A percentile compares a stretch with the other conserved stretches of the same genome.
phyloP scores from a whole-genome alignment of 192 early-diverging fungal species.

The Haplosporangium gracile region DNA sequence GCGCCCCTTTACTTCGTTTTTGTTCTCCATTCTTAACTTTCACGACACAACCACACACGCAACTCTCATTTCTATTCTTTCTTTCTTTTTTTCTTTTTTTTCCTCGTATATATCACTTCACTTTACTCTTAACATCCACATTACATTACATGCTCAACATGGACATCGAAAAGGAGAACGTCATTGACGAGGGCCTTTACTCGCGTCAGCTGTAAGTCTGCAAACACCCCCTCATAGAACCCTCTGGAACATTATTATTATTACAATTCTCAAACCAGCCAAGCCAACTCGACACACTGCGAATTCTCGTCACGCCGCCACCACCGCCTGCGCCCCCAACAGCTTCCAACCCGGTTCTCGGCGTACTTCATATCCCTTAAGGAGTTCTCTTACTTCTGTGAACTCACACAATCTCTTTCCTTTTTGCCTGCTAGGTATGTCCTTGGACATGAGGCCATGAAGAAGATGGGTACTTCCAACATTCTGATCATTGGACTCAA shows the following conservation, averaged over 20 bases:
- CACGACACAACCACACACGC: not conserved
- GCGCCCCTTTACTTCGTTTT: not conserved
- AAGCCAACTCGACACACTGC: slow-evolving; percentile 26
- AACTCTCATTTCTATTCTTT: not conserved
- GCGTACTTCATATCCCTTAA: not conserved
- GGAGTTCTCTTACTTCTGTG: not conserved
- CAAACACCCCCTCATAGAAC: slow-evolving; percentile 37
- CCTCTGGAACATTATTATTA: slow-evolving; percentile 26
- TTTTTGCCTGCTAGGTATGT: slow-evolving; percentile 77
- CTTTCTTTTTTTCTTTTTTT: not conserved
- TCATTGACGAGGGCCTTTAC: slow-evolving; percentile 97
- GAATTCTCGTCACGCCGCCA: not conserved
- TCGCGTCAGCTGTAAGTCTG: slow-evolving; percentile 96
- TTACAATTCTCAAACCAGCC: not conserved
- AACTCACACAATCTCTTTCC: not conserved
- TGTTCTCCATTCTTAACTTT: not conserved
- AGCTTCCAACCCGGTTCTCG: not conserved
- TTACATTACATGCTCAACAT: slow-evolving; percentile 24
- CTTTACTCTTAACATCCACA: not conserved
- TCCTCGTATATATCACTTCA: not conserved
- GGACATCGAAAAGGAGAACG: slow-evolving; percentile 62
- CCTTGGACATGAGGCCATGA: slow-evolving; percentile 96
- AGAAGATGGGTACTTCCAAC: slow-evolving; percentile 96
- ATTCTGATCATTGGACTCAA: slow-evolving; percentile 96
- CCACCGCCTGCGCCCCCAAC: not conserved